Evolutionary conservation across 768 basidiomycete species (phyloP).

Genomic region (Clathrus columnatus): DNA sequence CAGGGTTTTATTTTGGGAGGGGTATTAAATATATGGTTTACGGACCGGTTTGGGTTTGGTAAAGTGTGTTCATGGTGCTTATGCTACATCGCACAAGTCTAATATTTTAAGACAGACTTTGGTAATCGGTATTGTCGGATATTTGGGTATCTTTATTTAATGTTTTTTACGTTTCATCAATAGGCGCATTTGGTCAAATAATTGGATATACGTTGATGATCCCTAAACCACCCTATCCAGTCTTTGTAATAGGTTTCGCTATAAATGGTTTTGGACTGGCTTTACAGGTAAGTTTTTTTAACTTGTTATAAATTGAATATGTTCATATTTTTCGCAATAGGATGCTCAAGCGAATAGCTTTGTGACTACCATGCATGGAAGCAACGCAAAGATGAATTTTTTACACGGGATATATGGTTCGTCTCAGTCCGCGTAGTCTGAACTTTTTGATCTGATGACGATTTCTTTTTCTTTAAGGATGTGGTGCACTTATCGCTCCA

Average conservation of each 20-base stretch:
- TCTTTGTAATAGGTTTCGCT: slow-evolving; percentile 41
- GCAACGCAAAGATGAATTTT: slow-evolving; percentile 62
- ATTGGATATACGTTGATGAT: slow-evolving; percentile 46
- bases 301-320: background rate
- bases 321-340: slow-evolving; percentile 21
- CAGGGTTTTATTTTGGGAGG: slow-evolving; percentile 28
- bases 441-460: background rate
- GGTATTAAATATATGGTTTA: slow-evolving; percentile 22
- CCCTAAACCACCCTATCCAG: slow-evolving; percentile 55
- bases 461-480: too few relatives aligned
- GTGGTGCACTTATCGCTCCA: slow-evolving; percentile 44
- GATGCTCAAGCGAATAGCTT: slow-evolving; percentile 69
- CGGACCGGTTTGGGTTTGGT: slow-evolving; percentile 26
- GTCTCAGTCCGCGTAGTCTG: slow-evolving; percentile 12
- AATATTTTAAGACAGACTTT: background rate
- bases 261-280: slow-evolving; percentile 45
- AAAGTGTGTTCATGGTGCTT: slow-evolving; percentile 20
- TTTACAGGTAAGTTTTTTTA: background rate
- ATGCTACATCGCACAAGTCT: background rate
- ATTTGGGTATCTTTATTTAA: too few relatives aligned
- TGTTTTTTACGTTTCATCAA: too few relatives aligned
- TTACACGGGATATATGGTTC: slow-evolving; percentile 58
- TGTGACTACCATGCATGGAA: slow-evolving; percentile 49
- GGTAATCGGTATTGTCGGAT: too few relatives aligned
- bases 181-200: slow-evolving; percentile 37